Percentiles rank a stretch among this genome's conserved stretches.
Conservation (phyloP, 2,329 filamentous ascomycete genomes). For the Penicillium hesseltinei region DNA sequence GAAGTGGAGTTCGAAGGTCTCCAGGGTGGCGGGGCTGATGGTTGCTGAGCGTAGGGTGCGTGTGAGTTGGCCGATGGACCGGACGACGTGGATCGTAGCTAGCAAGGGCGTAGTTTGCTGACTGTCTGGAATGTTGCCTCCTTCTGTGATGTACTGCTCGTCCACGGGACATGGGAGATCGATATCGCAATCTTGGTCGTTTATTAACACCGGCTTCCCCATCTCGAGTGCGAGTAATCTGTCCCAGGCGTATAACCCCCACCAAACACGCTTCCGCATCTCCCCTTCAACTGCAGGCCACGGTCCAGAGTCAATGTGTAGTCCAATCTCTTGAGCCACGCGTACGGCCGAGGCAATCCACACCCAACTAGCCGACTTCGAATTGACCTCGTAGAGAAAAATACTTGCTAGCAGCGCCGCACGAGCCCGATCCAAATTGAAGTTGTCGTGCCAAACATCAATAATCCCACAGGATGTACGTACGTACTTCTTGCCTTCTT, state of each 20-base stretch:
- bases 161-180: constrained; percentile 75
- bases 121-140: constrained; percentile 43
- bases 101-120: constrained; percentile 69
- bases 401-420: constrained; percentile 71
- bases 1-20: constrained; percentile 81
- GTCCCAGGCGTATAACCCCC: constrained; percentile 88
- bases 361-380: constrained; percentile 79
- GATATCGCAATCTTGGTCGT: constrained; percentile 85
- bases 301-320: constrained; percentile 72
- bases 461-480: constrained; percentile 68
- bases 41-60: constrained; percentile 67
- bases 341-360: constrained; percentile 80
- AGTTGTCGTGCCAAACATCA: constrained; percentile 78
- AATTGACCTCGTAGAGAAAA: constrained; percentile 80
- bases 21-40: constrained; percentile 65
- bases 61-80: constrained; percentile 71
- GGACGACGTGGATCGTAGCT: constrained; percentile 76
- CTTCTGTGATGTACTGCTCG: constrained; percentile 61
- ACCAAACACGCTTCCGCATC: constrained; percentile 87
- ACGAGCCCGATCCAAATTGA: constrained; percentile 72
- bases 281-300: constrained; percentile 77
- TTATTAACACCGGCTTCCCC: constrained; percentile 75
- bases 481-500: constrained; percentile 64
- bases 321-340: constrained; percentile 76
- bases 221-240: constrained; percentile 75